A percentile compares a stretch with the other conserved stretches of the same genome.
Evolutionary conservation across 345 rosid species (phyloP).

Genomic region (Mercurialis annua): DNA sequence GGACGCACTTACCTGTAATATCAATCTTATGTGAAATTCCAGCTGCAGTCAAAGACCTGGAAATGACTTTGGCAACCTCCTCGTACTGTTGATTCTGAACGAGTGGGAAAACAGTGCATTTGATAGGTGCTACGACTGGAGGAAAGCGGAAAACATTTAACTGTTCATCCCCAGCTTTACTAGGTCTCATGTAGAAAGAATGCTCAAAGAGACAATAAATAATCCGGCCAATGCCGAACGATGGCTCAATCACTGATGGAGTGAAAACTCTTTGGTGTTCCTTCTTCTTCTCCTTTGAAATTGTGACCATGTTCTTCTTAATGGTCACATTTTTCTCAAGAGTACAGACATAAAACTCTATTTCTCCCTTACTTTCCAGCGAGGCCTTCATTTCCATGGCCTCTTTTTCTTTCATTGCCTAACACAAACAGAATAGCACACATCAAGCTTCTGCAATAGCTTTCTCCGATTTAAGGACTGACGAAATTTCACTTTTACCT

Average conservation of each 20-base stretch:
- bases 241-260: constrained; percentile 93
- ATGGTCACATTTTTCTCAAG: constrained; percentile 58
- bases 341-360: constrained; percentile 71
- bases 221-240: constrained; percentile 92
- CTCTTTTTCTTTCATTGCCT: constrained; percentile 91
- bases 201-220: constrained; percentile 90
- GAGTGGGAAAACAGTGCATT: constrained; percentile 93
- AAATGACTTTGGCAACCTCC: constrained; percentile 63
- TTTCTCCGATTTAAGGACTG: background rate
- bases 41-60: constrained; percentile 64
- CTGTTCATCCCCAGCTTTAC: constrained; percentile 90
- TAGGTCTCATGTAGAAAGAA: constrained; percentile 76
- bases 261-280: constrained; percentile 89
- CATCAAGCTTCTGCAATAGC: background rate
- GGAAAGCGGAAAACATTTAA: constrained; percentile 83
- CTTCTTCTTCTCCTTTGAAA: constrained; percentile 83
- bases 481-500: constrained; percentile 37
- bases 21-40: constrained; percentile 91
- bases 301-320: constrained; percentile 79
- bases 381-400: constrained; percentile 79
- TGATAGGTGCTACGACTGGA: constrained; percentile 86
- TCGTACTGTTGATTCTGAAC: constrained; percentile 84
- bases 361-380: constrained; percentile 79
- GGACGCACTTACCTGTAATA: constrained; percentile 57
- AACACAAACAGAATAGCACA: constrained; percentile 2